Base-by-base conservation (phyloP, 2,329 filamentous ascomycete species). In the Penicillium sp. region DNA sequence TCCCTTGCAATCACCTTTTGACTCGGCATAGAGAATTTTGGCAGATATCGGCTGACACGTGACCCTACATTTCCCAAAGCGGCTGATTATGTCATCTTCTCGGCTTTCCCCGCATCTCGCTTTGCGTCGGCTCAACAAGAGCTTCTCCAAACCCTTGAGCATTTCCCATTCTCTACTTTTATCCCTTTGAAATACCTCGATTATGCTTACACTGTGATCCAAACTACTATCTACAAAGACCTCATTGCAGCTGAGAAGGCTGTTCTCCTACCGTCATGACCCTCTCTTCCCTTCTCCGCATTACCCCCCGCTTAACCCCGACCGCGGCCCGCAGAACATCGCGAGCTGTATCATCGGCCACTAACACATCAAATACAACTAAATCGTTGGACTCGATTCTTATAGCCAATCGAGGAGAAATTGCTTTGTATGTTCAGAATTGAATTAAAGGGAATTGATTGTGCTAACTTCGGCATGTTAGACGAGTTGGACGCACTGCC, bases 361-460 rank as follows among this genome's bases (percentile, higher is more conserved):
- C 69, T 7, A 64, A 55, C 41, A 51, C 58, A 16, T 41, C 66
- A 14, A 65, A 60, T 17, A 26, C 48, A 42, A 58, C 63, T 42
- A 79, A 73, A 50, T 66, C 79, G n/a, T 67, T 84, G 49, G 86
- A 85, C 53, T 96, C 91, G 9, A 89, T 97, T 40, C 82, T 99
- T 25, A 97, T 99, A 71, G 94, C 94, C 51, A 99, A 99, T 73
- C 88, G 94, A 65, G 94, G 94, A 66, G 94, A 99, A 76, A 99
- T 99, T 66, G 94, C 94, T 47, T 82, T 99, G 71, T 83, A 72
- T 61, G 77, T 66, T 14, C 2, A 3, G 40, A 33, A 6, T 12
- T 28, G 11, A 1, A 14, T 37, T 17, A 6, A 41, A 36, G 56
- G 3, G 6, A 22, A 16, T 28, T 53, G 9, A 28, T 61, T 40